A percentile compares a stretch with the other conserved stretches of the same genome.
Conservation (phyloP, 805 yeast species). For the Saturnispora bothae region DNA sequence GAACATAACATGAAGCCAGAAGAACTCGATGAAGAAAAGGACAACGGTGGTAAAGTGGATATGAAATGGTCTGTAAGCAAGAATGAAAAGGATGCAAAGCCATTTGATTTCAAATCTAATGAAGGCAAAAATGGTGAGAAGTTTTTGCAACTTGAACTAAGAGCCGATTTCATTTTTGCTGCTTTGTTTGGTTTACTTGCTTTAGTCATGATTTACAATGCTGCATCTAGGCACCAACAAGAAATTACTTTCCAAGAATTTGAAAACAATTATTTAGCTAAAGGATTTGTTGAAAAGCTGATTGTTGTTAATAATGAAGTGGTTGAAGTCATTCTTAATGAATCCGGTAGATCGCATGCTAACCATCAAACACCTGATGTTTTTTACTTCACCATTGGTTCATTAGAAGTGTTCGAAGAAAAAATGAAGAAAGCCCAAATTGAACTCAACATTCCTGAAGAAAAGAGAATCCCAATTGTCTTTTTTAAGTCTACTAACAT, state of each 20-base stretch:
- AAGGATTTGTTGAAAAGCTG: conserved; percentile 66
- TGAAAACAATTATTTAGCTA: conserved; percentile 64
- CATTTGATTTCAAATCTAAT: conserved; percentile 10
- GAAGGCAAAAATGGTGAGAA: conserved; percentile 9
- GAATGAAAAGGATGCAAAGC: conserved; percentile 4
- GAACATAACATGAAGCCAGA: conserved; percentile 10
- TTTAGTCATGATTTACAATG: conserved; percentile 16
- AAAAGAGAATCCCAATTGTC: conserved; percentile 66
- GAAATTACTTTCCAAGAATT: conserved; percentile 57
- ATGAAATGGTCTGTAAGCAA: conserved; percentile 7
- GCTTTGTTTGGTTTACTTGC: conserved; percentile 9
- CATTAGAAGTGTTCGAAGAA: conserved; percentile 76
- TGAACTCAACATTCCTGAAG: conserved; percentile 51
- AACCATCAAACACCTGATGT: conserved; percentile 20
- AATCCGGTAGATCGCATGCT: conserved; percentile 28
- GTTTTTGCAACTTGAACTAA: conserved; percentile 14
- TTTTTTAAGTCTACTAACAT: conserved; percentile 63
- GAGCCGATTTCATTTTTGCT: conserved; percentile 11
- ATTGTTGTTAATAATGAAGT: conserved; percentile 61
- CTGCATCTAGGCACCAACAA: conserved; percentile 19
- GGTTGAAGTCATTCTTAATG: conserved; percentile 59
- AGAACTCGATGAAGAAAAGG: conserved; percentile 15
- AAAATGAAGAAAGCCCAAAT: conserved; percentile 69
- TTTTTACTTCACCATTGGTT: conserved; percentile 71
- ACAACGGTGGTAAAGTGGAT: conserved; percentile 5